phyloP scores from a whole-genome alignment of 2,329 filamentous ascomycete genomes.

The Aspergillus fischeri region DNA sequence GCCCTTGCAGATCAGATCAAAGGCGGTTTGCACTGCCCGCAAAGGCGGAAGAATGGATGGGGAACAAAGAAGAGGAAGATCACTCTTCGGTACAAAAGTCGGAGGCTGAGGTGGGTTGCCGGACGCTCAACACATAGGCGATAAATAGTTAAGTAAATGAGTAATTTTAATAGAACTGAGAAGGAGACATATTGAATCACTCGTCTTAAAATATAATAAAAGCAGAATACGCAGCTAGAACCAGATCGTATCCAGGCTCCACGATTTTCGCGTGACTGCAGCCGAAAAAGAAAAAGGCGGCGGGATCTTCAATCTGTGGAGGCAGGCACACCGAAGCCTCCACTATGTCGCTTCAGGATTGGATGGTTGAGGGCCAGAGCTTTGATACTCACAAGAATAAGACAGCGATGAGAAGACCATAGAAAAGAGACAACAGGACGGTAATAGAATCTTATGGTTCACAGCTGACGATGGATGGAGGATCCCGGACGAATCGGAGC shows the following conservation, averaged over 20 bases:
- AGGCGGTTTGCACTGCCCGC: constrained; percentile 1
- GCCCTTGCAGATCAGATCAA: neutral
- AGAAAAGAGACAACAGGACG: neutral
- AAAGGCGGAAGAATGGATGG: constrained; percentile 2
- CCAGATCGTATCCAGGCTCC: neutral
- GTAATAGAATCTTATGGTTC: neutral
- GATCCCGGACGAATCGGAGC: neutral
- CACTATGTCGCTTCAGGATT: neutral
- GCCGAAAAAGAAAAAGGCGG: neutral
- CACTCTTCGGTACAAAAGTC: neutral
- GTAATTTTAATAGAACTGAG: neutral
- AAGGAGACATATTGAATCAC: neutral
- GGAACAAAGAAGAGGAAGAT: neutral
- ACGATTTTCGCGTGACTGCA: neutral
- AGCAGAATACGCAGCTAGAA: neutral
- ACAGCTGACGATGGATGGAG: neutral
- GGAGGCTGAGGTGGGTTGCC: neutral
- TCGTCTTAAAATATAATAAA: neutral
- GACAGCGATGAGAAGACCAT: neutral
- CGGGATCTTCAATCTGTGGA: neutral
- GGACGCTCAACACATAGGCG: neutral
- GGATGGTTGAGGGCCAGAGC: neutral
- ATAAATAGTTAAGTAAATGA: neutral
- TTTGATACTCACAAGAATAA: neutral
- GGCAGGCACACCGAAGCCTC: neutral